Evolutionary conservation across 257 asterid species (phyloP).

Genomic region (Nicotiana noctiflora): DNA sequence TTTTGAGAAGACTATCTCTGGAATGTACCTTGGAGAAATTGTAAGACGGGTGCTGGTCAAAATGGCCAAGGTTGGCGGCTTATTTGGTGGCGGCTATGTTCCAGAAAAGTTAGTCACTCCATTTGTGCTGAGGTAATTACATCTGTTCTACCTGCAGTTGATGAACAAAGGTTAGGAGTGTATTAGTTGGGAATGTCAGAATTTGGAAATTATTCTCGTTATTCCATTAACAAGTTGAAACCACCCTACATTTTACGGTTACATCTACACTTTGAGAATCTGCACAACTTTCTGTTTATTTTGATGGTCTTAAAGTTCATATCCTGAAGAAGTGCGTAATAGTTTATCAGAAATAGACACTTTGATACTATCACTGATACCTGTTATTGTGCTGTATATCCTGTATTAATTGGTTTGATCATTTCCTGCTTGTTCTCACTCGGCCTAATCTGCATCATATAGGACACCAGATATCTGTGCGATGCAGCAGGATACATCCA

Average conservation of each 20-base stretch:
- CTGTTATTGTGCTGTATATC: not conserved
- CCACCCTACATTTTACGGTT: not conserved
- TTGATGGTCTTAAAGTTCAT: too few relatives aligned
- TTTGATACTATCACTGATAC: too few relatives aligned
- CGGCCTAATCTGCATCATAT: slow-evolving; percentile 14
- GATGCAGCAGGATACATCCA: slow-evolving; percentile 68
- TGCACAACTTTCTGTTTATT: too few relatives aligned
- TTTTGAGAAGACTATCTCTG: slow-evolving; percentile 77
- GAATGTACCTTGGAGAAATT: slow-evolving; percentile 85
- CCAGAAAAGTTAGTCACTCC: slow-evolving; percentile 50
- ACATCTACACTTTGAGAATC: too few relatives aligned
- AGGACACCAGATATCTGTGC: slow-evolving; percentile 74
- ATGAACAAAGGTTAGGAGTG: not conserved
- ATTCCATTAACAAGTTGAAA: not conserved
- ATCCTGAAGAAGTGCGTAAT: too few relatives aligned
- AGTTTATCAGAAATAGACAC: too few relatives aligned
- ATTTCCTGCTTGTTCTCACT: not conserved
- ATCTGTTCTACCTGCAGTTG: not conserved
- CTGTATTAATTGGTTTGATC: not conserved
- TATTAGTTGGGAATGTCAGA: not conserved
- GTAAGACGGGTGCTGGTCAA: slow-evolving; percentile 55
- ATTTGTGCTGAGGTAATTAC: slow-evolving; percentile 45
- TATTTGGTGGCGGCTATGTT: slow-evolving; percentile 53
- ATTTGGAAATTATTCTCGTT: not conserved
- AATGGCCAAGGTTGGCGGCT: slow-evolving; percentile 48